Evolutionary conservation across 2,329 filamentous ascomycete genomes (phyloP), one percentile per base, ranked within the genome.

Genomic region (Hypoxylon sp.): DNA sequence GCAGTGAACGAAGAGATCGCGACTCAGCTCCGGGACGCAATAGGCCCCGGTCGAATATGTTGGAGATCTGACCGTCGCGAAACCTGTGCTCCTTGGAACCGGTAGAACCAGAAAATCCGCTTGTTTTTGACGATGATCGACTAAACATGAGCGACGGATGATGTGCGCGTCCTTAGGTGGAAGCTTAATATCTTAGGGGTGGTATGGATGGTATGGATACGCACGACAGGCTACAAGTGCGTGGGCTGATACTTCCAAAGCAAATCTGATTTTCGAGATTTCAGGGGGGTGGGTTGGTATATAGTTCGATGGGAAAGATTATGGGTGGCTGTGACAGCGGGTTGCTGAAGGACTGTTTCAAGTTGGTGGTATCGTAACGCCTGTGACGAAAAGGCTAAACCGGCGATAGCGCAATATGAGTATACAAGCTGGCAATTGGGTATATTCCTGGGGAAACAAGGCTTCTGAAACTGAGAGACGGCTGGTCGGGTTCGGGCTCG

Each of bases 91-190:
- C 78, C 69, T 78, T 78, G 51, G 73, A 70, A 56, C 62, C 59
- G 30, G 50, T 59, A 39, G 58, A 56, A 53, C 68, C 63, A 63
- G 69, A 68, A 68, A 74, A 73, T 71, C 75, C 77, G 72, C 77
- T 67, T 64, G 70, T 61, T 71, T 77, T 80, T 65, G 74, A 74
- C 66, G 77, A 78, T 61, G 79, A 81, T 77, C 79, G 78, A 77
- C 76, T 77, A 72, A 82, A 82, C 80, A 82, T 82, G 76, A 79
- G 79, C 55, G 49, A 65, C 65, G 65, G 59, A 59, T 26, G 48
- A 49, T 30, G 17, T 48, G 26, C 37, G 58, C 57, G 34, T 58
- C 17, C 6, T 56, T 39, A 13, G n/a, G 15, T 32, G 10, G 28
- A 26, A 20, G 13, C n/a, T 6, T 48, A 24, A 15, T 24, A 24